These are phyloP conservation scores for Hymenoscyphus albidus DNA, from an alignment of 2,329 filamentous ascomycete species.

Conservation along the genomic window DNA sequence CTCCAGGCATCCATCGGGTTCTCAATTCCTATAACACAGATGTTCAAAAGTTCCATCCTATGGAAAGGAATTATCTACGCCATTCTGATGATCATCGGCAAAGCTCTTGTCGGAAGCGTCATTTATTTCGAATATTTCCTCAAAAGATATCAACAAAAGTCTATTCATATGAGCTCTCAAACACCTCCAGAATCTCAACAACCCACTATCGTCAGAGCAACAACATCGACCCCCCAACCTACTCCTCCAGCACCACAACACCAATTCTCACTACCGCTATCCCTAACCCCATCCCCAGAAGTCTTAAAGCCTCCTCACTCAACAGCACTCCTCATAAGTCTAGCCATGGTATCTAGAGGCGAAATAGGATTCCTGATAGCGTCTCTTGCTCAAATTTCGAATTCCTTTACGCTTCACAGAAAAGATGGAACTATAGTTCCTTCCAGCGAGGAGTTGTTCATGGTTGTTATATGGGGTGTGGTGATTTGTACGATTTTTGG, in stretches of 20 bases:
- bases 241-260: background rate
- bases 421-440: constrained; percentile 5
- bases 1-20: constrained; percentile 63
- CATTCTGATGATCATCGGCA: constrained; percentile 63
- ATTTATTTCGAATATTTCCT: constrained; percentile 24
- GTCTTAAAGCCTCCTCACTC: background rate
- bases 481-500: constrained; percentile 52
- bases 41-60: constrained; percentile 61
- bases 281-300: background rate
- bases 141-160: background rate
- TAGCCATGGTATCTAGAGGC: constrained; percentile 70
- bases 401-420: constrained; percentile 23
- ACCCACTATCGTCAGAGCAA: background rate
- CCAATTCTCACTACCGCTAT: background rate
- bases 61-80: constrained; percentile 74
- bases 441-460: constrained; percentile 40
- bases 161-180: background rate
- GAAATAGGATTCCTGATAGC: constrained; percentile 78
- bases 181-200: background rate
- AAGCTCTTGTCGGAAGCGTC: constrained; percentile 52
- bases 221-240: background rate
- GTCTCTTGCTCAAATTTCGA: constrained; percentile 56
- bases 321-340: constrained; percentile 15
- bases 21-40: constrained; percentile 67
- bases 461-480: constrained; percentile 54